phyloP scores from a whole-genome alignment of 140 eudicot species.

The Oenanthe javanica region DNA sequence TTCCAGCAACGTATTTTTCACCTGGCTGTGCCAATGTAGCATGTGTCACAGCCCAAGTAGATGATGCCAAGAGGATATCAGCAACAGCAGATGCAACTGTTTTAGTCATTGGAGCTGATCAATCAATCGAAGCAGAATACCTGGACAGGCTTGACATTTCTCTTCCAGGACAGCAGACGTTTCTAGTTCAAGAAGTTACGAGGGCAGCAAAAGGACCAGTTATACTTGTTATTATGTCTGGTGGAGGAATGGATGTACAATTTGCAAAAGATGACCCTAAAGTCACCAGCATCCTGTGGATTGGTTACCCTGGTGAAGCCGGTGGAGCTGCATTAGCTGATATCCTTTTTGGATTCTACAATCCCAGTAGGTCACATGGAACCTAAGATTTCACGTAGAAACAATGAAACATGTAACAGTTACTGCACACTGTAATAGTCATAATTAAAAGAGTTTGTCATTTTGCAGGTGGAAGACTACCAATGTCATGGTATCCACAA shows the following conservation, averaged over 20 bases:
- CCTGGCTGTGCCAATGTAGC: slow-evolving; percentile 54
- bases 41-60: slow-evolving; percentile 42
- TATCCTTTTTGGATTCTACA: slow-evolving; percentile 47
- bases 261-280: slow-evolving; percentile 59
- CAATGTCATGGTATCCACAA: slow-evolving; percentile 85
- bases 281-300: slow-evolving; percentile 61
- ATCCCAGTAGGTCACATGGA: slow-evolving; percentile 41
- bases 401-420: neutral
- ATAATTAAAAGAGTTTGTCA: neutral
- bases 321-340: slow-evolving; percentile 85
- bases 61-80: slow-evolving; percentile 43
- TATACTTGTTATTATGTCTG: slow-evolving; percentile 75
- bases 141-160: slow-evolving; percentile 46
- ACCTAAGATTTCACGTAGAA: neutral
- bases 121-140: slow-evolving; percentile 58
- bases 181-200: slow-evolving; percentile 42
- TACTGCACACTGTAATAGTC: neutral
- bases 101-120: slow-evolving; percentile 73
- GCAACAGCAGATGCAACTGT: slow-evolving; percentile 74
- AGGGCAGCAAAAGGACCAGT: slow-evolving; percentile 67
- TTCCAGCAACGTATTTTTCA: slow-evolving; percentile 29
- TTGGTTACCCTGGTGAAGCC: slow-evolving; percentile 71
- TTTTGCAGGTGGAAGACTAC: slow-evolving; percentile 73
- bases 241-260: slow-evolving; percentile 67
- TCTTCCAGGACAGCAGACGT: slow-evolving; percentile 66